These are phyloP conservation scores for Aureobasidium vineae DNA, from an alignment of 2,329 filamentous ascomycete species.

Conservation along the genomic window DNA sequence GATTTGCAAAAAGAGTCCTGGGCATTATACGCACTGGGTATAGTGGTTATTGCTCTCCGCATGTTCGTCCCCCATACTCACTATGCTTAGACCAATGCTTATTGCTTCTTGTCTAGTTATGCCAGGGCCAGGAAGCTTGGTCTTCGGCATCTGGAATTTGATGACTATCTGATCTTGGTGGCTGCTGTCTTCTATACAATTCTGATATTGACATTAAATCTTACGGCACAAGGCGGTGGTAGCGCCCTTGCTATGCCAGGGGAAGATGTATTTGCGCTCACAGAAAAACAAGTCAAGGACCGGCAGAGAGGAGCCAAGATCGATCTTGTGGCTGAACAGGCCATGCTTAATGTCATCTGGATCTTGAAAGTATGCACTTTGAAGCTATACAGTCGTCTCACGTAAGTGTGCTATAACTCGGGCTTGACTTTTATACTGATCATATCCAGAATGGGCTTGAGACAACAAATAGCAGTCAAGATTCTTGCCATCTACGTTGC, in stretches of 20 bases:
- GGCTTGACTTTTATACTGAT: not conserved
- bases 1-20: slow-evolving; percentile 26
- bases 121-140: slow-evolving; percentile 27
- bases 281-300: slow-evolving; percentile 40
- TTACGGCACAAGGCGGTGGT: slow-evolving; percentile 44
- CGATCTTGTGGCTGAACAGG: slow-evolving; percentile 46
- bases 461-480: slow-evolving; percentile 50
- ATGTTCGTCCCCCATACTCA: slow-evolving; percentile 17
- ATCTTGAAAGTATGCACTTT: slow-evolving; percentile 57
- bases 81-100: slow-evolving; percentile 15
- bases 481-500: slow-evolving; percentile 50
- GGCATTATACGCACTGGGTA: slow-evolving; percentile 26
- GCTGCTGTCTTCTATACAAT: slow-evolving; percentile 42
- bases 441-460: slow-evolving; percentile 7
- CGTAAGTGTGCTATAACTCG: not conserved
- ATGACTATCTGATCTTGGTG: slow-evolving; percentile 59
- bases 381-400: slow-evolving; percentile 54
- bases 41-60: slow-evolving; percentile 26
- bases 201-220: slow-evolving; percentile 45
- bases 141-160: slow-evolving; percentile 51
- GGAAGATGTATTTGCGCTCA: slow-evolving; percentile 35
- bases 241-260: slow-evolving; percentile 43
- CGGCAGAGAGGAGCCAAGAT: slow-evolving; percentile 47
- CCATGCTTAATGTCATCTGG: slow-evolving; percentile 61
- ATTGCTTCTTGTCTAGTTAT: slow-evolving; percentile 20